Evolutionary conservation across 2,329 filamentous ascomycete species (phyloP).

Genomic region (Fusarium pseudonygamai): DNA sequence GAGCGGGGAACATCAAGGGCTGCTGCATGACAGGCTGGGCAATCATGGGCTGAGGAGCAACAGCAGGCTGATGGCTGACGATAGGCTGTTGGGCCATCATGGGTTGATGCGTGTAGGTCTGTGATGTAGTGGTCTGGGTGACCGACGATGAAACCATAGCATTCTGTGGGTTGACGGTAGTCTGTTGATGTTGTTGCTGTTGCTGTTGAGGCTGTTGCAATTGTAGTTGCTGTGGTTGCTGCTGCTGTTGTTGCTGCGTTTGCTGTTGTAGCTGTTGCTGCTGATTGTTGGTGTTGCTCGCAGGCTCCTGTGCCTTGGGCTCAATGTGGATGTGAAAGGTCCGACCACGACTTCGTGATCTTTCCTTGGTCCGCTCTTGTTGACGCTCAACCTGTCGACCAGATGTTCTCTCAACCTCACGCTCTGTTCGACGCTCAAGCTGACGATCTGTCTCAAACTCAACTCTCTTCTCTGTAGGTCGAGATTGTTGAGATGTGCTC

Average conservation of each 20-base stretch:
- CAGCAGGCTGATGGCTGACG: conserved; percentile 24
- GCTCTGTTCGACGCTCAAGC: conserved; percentile 16
- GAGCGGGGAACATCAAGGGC: conserved; percentile 22
- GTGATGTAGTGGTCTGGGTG: conserved; percentile 13
- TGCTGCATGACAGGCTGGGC: conserved; percentile 25
- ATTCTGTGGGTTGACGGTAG: conserved; percentile 7
- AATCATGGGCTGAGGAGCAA: conserved; percentile 32
- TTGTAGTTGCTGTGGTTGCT: conserved; percentile 9
- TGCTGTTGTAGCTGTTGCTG: conserved; percentile 17
- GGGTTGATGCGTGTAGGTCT: conserved; percentile 29
- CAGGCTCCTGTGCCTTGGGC: conserved; percentile 28
- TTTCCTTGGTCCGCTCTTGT: conserved; percentile 31
- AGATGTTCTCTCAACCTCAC: conserved; percentile 11
- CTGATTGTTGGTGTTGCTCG: conserved; percentile 2
- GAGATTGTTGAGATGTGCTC: conserved; percentile 28
- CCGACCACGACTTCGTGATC: conserved; percentile 41
- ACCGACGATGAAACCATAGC: conserved; percentile 24
- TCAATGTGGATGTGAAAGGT: conserved; percentile 45
- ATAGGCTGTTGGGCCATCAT: conserved; percentile 19
- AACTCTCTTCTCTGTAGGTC: conserved; percentile 26
- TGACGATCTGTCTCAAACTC: conserved; percentile 31
- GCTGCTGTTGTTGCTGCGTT: conserved; percentile 20
- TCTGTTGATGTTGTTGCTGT: conserved; percentile 17
- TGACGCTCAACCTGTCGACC: conserved; percentile 28
- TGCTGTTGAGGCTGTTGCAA: conserved; percentile 20